phyloP scores from a whole-genome alignment of 1,139 yeast genomes.

The Blastobotrys malaysiensis region DNA sequence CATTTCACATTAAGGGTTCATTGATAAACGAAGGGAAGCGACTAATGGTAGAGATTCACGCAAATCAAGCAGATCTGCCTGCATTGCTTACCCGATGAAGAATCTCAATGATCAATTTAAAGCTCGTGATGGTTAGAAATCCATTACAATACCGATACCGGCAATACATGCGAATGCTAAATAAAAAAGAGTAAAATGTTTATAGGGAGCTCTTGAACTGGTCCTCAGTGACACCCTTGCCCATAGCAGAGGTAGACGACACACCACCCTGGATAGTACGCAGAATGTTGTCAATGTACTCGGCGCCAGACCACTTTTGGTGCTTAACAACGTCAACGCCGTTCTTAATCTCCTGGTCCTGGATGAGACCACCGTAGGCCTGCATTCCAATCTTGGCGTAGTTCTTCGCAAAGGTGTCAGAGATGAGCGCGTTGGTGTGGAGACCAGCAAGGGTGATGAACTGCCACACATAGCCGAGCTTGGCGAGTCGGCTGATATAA shows the following conservation, averaged over 20 bases:
- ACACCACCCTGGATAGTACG: slow-evolving; percentile 94
- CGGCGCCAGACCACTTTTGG: slow-evolving; percentile 99
- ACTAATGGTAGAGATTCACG: too few species aligned
- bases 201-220: slow-evolving; percentile 55
- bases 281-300: slow-evolving; percentile 86
- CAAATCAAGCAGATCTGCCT: too few species aligned
- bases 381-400: slow-evolving; percentile 86
- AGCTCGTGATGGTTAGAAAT: too few species aligned
- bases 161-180: too few species aligned
- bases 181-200: not conserved
- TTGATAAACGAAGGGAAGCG: too few species aligned
- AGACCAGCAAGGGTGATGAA: slow-evolving; percentile 96
- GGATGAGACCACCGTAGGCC: slow-evolving; percentile 86
- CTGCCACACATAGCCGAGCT: slow-evolving; percentile 96
- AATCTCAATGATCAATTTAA: too few species aligned
- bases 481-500: slow-evolving; percentile 78
- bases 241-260: slow-evolving; percentile 96
- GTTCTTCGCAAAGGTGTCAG: slow-evolving; percentile 75
- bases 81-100: too few species aligned
- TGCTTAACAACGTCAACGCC: slow-evolving; percentile 96
- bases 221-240: slow-evolving; percentile 96
- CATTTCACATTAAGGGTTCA: too few species aligned
- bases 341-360: slow-evolving; percentile 79
- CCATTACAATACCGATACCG: too few species aligned
- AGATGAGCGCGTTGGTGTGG: slow-evolving; percentile 92